A percentile compares a stretch with the other conserved stretches of the same genome.
Evolutionary conservation across 768 basidiomycete genomes (phyloP).

Genomic region (Russula abietina): DNA sequence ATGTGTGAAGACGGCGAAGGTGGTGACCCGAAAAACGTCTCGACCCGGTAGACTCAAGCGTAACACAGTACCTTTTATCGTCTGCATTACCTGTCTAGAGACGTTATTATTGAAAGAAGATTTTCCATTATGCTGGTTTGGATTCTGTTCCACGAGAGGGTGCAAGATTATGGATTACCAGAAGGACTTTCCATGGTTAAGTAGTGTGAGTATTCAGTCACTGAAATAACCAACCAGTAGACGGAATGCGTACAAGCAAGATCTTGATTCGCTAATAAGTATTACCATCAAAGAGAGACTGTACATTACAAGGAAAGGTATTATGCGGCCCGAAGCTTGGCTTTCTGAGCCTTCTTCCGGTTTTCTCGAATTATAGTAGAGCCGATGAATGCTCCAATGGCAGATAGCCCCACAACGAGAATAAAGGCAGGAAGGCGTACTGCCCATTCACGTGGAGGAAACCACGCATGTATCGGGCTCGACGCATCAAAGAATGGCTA

Average conservation of each 20-base stretch:
- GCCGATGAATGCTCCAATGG: slow-evolving; percentile 76
- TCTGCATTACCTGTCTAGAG: slow-evolving; percentile 1
- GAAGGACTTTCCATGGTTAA: slow-evolving; percentile 78
- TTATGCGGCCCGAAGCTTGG: slow-evolving; percentile 54
- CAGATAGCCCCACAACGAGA: slow-evolving; percentile 64
- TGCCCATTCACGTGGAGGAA: slow-evolving; percentile 91
- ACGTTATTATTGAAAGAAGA: slow-evolving; percentile 27
- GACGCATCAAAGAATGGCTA: slow-evolving; percentile 78
- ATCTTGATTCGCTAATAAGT: neutral
- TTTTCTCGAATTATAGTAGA: slow-evolving; percentile 71
- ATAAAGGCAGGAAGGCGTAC: slow-evolving; percentile 79
- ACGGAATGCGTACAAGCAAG: slow-evolving; percentile 36
- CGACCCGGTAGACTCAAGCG: slow-evolving; percentile 83
- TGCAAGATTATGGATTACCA: too few relatives aligned
- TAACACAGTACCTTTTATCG: slow-evolving; percentile 61
- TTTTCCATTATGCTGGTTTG: slow-evolving; percentile 58
- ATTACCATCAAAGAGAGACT: neutral
- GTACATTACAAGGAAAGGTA: neutral
- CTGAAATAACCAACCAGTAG: too few relatives aligned
- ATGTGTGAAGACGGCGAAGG: slow-evolving; percentile 57
- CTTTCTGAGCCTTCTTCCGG: slow-evolving; percentile 56
- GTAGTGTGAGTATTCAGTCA: slow-evolving; percentile 51
- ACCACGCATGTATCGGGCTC: slow-evolving; percentile 69
- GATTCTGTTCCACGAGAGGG: slow-evolving; percentile 61
- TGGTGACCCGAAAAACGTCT: slow-evolving; percentile 51